Evolutionary conservation across 75 land plant species (phyloP), one percentile per base, ranked within the genome.

Genomic region (Selaginella tamariscina): DNA sequence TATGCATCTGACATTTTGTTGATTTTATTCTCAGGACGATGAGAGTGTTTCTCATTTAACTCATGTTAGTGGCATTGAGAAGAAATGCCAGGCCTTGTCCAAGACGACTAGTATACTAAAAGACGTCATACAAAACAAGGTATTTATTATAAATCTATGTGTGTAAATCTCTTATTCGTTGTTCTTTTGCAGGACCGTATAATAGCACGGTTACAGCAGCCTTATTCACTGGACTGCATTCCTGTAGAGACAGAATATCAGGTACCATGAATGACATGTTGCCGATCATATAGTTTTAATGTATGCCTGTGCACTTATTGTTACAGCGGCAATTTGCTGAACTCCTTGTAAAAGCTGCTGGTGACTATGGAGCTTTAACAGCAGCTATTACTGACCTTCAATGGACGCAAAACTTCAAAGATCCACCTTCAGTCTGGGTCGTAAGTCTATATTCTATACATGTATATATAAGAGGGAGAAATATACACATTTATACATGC

Each of bases 201-300:
- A 29, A 95, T 95, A 64, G 99, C 99, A 66, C 87, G 99, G 30
- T 84, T 95, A 23, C 99, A 95, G 64, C 99, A 95, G 68, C 99
- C 99, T 22, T 95, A 95, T 74, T 91, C 97, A 27, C 65, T 90
- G 29, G 99, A 95, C 73, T 95, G 99, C 77, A 88, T 95, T 78
- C 99, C 96, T 29, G 92, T 95, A 24, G 99, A 95, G 68, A 96
- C 99, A 56, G 97, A 95, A 70, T 95, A 76, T 80, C 99, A 95
- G 88, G 99, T 85, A 68, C 24, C 74, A 54, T 20, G 11, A 20
- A 11, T 49, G 18, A 49, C 18, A 49, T 49, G 20, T 49, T 49
- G 11, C 11, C 20, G 20, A 49, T 11, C 54, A 49, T 29, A n/a
- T 33, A 31, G 56, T 9, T 18, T 67, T 21, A 1, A n/a, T 67